Percentiles rank a stretch among this genome's conserved stretches.
phyloP scores from a whole-genome alignment of 2,329 filamentous ascomycete species.

The Bipolaris gigantea region DNA sequence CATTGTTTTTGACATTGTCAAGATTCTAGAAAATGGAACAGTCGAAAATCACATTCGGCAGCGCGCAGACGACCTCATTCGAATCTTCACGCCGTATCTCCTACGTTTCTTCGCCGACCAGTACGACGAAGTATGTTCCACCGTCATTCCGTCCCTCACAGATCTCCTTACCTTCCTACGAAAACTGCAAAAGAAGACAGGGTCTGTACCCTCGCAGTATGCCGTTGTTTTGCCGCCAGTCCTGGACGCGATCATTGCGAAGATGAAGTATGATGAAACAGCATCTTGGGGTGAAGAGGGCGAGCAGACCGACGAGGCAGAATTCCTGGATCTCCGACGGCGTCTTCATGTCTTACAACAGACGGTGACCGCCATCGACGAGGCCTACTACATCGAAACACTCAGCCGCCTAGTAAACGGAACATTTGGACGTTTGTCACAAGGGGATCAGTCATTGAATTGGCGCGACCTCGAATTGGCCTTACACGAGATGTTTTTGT shows the following conservation, averaged over 20 bases:
- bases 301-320: constrained; percentile 93
- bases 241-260: constrained; percentile 85
- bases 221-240: constrained; percentile 83
- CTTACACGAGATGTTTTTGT: constrained; percentile 91
- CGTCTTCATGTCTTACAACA: constrained; percentile 89
- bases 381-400: constrained; percentile 83
- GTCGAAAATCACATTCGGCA: constrained; percentile 66
- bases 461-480: constrained; percentile 96
- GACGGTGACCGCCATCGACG: constrained; percentile 85
- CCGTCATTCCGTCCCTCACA: constrained; percentile 88
- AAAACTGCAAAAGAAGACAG: constrained; percentile 67
- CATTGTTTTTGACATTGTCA: constrained; percentile 82
- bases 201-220: constrained; percentile 71
- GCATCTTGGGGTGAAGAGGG: constrained; percentile 91
- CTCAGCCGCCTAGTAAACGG: constrained; percentile 85
- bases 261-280: constrained; percentile 98
- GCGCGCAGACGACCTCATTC: constrained; percentile 79
- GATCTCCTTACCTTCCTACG: constrained; percentile 90
- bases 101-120: constrained; percentile 96
- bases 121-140: constrained; percentile 96
- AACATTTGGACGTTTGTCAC: constrained; percentile 79
- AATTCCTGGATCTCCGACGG: constrained; percentile 93
- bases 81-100: constrained; percentile 81
- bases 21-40: constrained; percentile 72
- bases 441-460: constrained; percentile 72